phyloP scores from a whole-genome alignment of 1,284 basidiomycete genomes.

The Ustilago trichophora region DNA sequence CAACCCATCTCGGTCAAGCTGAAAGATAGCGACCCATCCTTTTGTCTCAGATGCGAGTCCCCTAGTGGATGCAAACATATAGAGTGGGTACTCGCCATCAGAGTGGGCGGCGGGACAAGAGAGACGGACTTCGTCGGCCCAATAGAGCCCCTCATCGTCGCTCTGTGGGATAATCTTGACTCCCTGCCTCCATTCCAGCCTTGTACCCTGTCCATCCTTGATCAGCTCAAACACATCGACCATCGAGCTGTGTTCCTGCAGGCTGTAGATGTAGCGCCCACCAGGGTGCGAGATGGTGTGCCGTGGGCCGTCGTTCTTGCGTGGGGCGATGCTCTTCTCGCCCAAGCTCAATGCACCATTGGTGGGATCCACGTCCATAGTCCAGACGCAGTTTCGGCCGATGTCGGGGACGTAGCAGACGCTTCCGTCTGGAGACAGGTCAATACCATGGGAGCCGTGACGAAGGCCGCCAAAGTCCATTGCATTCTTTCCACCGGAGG shows the following conservation, averaged over 20 bases:
- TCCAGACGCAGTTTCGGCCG: constrained; percentile 68
- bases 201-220: constrained; percentile 16
- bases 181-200: constrained; percentile 56
- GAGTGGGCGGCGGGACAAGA: constrained; percentile 43
- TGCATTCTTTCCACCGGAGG: constrained; percentile 31
- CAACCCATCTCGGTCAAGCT: constrained; percentile 55
- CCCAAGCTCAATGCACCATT: constrained; percentile 58
- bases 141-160: constrained; percentile 46
- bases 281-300: constrained; percentile 68
- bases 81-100: constrained; percentile 20
- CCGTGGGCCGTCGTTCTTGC: constrained; percentile 67
- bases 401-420: constrained; percentile 43
- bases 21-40: constrained; percentile 66
- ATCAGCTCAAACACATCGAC: constrained; percentile 59
- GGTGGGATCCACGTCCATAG: constrained; percentile 61
- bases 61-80: constrained; percentile 67
- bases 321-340: constrained; percentile 65
- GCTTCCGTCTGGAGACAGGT: constrained; percentile 25
- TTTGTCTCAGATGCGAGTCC: constrained; percentile 62
- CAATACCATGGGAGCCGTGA: constrained; percentile 35
- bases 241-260: constrained; percentile 65
- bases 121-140: constrained; percentile 68
- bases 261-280: constrained; percentile 66
- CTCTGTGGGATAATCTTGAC: constrained; percentile 63
- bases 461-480: constrained; percentile 54